phyloP scores from a whole-genome alignment of 2,329 filamentous ascomycete species.

The Plenodomus biglobosus region DNA sequence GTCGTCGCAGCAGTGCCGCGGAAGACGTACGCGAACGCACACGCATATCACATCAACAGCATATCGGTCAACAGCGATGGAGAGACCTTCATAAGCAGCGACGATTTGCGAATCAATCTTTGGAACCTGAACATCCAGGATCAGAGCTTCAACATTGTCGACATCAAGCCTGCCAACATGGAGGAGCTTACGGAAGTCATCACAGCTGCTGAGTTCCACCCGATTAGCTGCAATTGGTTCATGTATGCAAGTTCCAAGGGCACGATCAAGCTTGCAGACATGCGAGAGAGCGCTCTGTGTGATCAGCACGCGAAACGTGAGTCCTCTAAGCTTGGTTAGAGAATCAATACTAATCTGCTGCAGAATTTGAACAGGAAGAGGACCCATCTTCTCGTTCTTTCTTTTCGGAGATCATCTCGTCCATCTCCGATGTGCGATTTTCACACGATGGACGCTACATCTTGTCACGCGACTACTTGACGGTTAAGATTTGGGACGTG shows the following conservation, averaged over 20 bases:
- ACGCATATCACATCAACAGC: slow-evolving; percentile 99
- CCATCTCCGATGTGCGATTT: slow-evolving; percentile 97
- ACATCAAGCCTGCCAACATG: slow-evolving; percentile 99
- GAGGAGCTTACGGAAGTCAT: slow-evolving; percentile 99
- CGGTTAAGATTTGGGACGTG: slow-evolving; percentile 99
- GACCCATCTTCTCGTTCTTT: slow-evolving; percentile 96
- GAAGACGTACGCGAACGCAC: slow-evolving; percentile 95
- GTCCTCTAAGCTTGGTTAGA: slow-evolving; percentile 39
- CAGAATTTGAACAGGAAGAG: slow-evolving; percentile 99
- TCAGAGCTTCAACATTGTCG: slow-evolving; percentile 99
- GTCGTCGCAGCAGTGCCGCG: slow-evolving; percentile 95
- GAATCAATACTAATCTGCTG: slow-evolving; percentile 4
- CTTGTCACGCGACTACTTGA: slow-evolving; percentile 94
- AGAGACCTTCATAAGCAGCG: slow-evolving; percentile 98
- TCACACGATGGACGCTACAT: slow-evolving; percentile 97
- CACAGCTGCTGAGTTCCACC: slow-evolving; percentile 96
- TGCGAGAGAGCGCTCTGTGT: slow-evolving; percentile 94
- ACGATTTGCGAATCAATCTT: slow-evolving; percentile 94
- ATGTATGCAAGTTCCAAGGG: slow-evolving; percentile 99
- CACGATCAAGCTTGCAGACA: slow-evolving; percentile 97
- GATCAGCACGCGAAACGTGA: slow-evolving; percentile 93
- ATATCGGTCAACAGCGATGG: slow-evolving; percentile 99
- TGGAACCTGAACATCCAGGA: slow-evolving; percentile 99
- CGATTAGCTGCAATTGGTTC: slow-evolving; percentile 97
- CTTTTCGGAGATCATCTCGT: slow-evolving; percentile 99